phyloP scores from a whole-genome alignment of 148 eudicot species.

The Talinum fruticosum region DNA sequence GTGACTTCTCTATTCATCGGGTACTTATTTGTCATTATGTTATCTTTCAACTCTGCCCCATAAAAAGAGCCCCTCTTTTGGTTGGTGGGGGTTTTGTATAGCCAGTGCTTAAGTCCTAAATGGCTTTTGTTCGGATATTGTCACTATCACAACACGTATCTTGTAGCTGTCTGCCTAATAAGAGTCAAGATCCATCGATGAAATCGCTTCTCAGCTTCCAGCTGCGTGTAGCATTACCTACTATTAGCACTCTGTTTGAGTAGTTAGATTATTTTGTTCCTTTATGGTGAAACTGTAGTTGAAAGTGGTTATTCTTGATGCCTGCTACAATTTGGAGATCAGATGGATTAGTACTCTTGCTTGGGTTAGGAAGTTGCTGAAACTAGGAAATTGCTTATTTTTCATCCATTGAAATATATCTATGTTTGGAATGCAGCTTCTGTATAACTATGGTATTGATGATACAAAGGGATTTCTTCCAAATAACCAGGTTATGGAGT shows the following conservation, averaged over 20 bases:
- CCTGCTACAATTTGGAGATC: not conserved
- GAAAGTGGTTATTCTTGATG: not conserved
- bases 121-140: not conserved
- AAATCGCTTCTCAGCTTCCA: not conserved
- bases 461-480: constrained; percentile 65
- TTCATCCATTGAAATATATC: constrained; percentile 23
- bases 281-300: not conserved
- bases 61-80: not conserved
- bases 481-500: constrained; percentile 60
- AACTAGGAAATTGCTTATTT: not conserved
- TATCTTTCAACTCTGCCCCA: not conserved
- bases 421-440: constrained; percentile 55
- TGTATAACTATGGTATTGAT: constrained; percentile 54
- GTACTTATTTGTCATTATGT: constrained; percentile 35
- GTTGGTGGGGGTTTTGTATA: not conserved
- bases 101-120: not conserved
- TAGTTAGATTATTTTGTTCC: not conserved
- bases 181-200: not conserved
- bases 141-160: not conserved
- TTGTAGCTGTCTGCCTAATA: not conserved
- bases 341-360: not conserved
- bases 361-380: not conserved
- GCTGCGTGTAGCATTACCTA: not conserved
- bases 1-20: constrained; percentile 85
- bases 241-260: not conserved